phyloP scores from a whole-genome alignment of 495 filamentous ascomycete species.

The Immersiella caudata region DNA sequence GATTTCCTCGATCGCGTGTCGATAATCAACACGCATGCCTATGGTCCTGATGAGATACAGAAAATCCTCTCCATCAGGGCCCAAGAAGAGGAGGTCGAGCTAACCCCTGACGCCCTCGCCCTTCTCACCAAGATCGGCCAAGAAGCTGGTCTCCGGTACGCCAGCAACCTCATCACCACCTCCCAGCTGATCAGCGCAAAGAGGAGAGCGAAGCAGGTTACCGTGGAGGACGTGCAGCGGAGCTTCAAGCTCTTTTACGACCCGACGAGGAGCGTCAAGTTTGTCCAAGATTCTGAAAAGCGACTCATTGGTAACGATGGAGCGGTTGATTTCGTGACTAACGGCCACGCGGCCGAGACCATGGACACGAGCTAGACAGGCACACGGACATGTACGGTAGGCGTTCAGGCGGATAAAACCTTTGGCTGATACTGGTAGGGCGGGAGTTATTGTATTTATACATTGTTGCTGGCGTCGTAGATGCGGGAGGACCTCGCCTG shows the following conservation, averaged over 20 bases:
- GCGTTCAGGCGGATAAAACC: conserved; percentile 31
- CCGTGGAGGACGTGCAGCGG: conserved; percentile 84
- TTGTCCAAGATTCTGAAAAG: conserved; percentile 87
- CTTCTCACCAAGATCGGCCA: conserved; percentile 93
- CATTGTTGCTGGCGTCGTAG: conserved; percentile 9
- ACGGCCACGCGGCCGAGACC: conserved; percentile 61
- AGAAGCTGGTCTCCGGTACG: conserved; percentile 89
- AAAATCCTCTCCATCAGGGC: conserved; percentile 90
- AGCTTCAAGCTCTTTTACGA: conserved; percentile 95
- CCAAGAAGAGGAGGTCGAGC: conserved; percentile 92
- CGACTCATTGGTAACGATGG: conserved; percentile 89
- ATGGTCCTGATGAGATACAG: conserved; percentile 79
- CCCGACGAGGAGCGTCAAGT: conserved; percentile 81
- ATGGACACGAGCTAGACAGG: conserved; percentile 70
- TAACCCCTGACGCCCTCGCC: conserved; percentile 84
- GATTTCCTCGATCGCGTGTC: conserved; percentile 96
- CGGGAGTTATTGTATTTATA: conserved; percentile 18
- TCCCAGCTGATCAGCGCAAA: conserved; percentile 79
- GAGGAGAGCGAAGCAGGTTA: conserved; percentile 76
- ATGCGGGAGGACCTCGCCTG: conserved; percentile 21
- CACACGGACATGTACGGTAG: conserved; percentile 15
- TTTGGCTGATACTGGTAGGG: conserved; percentile 17
- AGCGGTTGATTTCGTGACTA: conserved; percentile 69
- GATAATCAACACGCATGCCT: conserved; percentile 94
- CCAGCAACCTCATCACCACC: conserved; percentile 93